These are phyloP conservation scores for Lachancea meyersii DNA, from an alignment of 805 yeast species.

Conservation along the genomic window DNA sequence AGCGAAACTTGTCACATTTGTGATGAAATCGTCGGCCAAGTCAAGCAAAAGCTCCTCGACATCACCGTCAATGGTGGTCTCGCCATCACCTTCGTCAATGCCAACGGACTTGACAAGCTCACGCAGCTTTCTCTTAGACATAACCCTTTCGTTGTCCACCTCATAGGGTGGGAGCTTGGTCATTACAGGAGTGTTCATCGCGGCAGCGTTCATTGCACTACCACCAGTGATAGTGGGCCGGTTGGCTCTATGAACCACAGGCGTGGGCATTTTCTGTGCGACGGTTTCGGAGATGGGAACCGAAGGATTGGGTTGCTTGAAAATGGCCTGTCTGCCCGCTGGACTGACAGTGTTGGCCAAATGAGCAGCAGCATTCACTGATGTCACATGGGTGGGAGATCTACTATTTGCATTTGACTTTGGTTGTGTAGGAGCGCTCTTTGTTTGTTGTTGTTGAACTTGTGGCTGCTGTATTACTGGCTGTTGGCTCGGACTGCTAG, in stretches of 20 bases:
- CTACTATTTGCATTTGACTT: slow-evolving; percentile 18
- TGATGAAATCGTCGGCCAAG: slow-evolving; percentile 91
- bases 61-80: slow-evolving; percentile 87
- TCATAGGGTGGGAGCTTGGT: slow-evolving; percentile 77
- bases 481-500: slow-evolving; percentile 16
- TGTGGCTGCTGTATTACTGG: slow-evolving; percentile 11
- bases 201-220: slow-evolving; percentile 62
- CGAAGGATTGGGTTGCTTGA: slow-evolving; percentile 47
- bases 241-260: slow-evolving; percentile 58
- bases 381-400: slow-evolving; percentile 36
- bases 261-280: slow-evolving; percentile 56
- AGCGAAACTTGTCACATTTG: slow-evolving; percentile 86
- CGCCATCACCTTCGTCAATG: slow-evolving; percentile 85
- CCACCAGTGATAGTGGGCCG: slow-evolving; percentile 87
- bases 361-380: slow-evolving; percentile 47
- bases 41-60: slow-evolving; percentile 88
- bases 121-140: slow-evolving; percentile 81
- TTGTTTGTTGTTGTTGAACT: slow-evolving; percentile 10
- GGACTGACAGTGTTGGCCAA: slow-evolving; percentile 24
- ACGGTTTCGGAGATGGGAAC: slow-evolving; percentile 67
- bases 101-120: slow-evolving; percentile 82
- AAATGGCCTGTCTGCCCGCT: slow-evolving; percentile 28
- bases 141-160: slow-evolving; percentile 70
- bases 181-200: slow-evolving; percentile 69
- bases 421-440: slow-evolving; percentile 11